phyloP scores from a whole-genome alignment of 208 protist genomes.

The Blastocrithidia nonstop region DNA sequence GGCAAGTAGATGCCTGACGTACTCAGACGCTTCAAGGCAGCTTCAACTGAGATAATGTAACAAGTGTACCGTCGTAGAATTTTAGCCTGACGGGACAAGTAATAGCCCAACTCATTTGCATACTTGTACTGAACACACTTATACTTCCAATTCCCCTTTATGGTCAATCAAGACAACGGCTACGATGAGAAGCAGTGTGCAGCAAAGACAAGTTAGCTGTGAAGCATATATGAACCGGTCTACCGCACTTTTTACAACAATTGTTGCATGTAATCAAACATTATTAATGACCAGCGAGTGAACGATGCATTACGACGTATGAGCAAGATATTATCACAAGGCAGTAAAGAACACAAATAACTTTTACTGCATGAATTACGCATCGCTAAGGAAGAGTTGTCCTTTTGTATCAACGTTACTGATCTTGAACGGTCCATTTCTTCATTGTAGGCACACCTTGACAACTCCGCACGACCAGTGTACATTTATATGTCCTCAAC shows the following conservation, averaged over 20 bases:
- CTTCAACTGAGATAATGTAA: constrained; percentile 49
- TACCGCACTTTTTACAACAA: constrained; percentile 79
- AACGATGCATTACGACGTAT: constrained; percentile 66
- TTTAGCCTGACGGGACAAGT: constrained; percentile 50
- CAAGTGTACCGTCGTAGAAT: constrained; percentile 55
- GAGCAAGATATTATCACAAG: constrained; percentile 68
- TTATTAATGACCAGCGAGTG: constrained; percentile 58
- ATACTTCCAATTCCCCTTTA: constrained; percentile 80
- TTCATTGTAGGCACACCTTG: constrained; percentile 41
- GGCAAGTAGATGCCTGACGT: constrained; percentile 31
- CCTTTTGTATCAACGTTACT: constrained; percentile 48
- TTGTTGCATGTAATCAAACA: constrained; percentile 41
- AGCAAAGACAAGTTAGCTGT: constrained; percentile 57
- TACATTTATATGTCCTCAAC: constrained; percentile 70
- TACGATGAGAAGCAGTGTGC: constrained; percentile 44
- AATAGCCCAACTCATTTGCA: constrained; percentile 58
- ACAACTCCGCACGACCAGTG: constrained; percentile 25
- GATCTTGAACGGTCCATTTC: constrained; percentile 72
- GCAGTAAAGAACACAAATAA: constrained; percentile 36
- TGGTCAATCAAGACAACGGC: too few species aligned
- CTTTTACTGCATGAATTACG: constrained; percentile 46
- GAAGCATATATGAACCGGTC: constrained; percentile 75
- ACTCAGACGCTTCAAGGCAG: constrained; percentile 44
- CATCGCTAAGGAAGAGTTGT: constrained; percentile 70
- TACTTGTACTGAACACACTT: constrained; percentile 79